Evolutionary conservation across 805 yeast species (phyloP).

Genomic region (Phaffomyces antillensis): DNA sequence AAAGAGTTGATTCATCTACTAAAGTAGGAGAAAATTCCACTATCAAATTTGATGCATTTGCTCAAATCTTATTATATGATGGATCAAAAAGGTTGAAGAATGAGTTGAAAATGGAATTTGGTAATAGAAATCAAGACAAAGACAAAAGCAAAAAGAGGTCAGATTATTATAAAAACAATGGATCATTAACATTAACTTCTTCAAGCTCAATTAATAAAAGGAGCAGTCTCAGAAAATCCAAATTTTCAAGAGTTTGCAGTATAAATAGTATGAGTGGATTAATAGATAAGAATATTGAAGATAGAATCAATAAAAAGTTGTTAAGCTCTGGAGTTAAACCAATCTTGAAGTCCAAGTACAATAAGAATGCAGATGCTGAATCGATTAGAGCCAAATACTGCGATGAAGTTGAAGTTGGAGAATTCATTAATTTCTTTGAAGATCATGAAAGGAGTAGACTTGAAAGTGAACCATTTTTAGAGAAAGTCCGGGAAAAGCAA

Average conservation of each 20-base stretch:
- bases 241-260: background rate
- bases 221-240: background rate
- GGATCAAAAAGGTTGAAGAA: slow-evolving; percentile 21
- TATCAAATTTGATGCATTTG: slow-evolving; percentile 23
- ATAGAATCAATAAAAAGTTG: background rate
- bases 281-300: background rate
- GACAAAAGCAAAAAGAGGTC: background rate
- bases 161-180: slow-evolving; percentile 6
- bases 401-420: slow-evolving; percentile 30
- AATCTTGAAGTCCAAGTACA: slow-evolving; percentile 30
- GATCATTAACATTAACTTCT: slow-evolving; percentile 3
- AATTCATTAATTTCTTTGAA: slow-evolving; percentile 30
- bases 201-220: background rate
- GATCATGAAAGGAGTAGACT: slow-evolving; percentile 29
- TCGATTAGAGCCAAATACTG: slow-evolving; percentile 29
- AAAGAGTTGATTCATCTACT: background rate
- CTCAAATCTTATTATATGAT: slow-evolving; percentile 23
- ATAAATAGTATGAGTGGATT: background rate
- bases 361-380: slow-evolving; percentile 30
- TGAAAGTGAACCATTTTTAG: slow-evolving; percentile 27
- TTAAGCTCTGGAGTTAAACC: slow-evolving; percentile 20
- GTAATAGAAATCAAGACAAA: slow-evolving; percentile 14
- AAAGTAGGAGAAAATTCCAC: slow-evolving; percentile 1
- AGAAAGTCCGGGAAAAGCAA: slow-evolving; percentile 31
- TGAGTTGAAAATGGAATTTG: slow-evolving; percentile 29